Conservation (phyloP, 2,329 filamentous ascomycete species). For the Cercospora sojina region DNA sequence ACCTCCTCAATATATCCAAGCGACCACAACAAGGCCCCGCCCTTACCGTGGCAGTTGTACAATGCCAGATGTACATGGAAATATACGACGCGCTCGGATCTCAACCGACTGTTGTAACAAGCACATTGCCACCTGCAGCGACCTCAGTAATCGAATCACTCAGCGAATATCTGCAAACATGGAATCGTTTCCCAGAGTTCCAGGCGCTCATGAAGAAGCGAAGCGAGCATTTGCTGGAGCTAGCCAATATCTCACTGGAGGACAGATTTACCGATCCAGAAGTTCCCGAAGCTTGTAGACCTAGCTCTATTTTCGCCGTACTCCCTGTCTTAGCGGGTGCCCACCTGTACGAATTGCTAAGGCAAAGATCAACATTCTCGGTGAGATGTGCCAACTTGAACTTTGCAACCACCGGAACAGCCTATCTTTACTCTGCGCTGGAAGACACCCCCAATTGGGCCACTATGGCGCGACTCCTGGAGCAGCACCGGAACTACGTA, state of each 20-base stretch:
- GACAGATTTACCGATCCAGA: not conserved
- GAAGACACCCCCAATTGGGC: not conserved
- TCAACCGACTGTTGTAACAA: too few species aligned
- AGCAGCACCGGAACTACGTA: not conserved
- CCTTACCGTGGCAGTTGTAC: too few species aligned
- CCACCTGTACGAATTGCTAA: not conserved
- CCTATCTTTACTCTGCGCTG: not conserved
- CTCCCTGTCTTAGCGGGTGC: not conserved
- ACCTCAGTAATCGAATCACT: too few species aligned
- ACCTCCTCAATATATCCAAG: too few species aligned
- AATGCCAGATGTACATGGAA: too few species aligned
- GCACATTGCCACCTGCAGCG: too few species aligned
- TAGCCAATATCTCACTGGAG: not conserved
- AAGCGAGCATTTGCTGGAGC: not conserved
- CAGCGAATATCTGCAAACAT: too few species aligned
- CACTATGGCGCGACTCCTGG: not conserved
- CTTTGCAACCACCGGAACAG: not conserved
- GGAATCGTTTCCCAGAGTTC: too few species aligned
- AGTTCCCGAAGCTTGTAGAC: not conserved
- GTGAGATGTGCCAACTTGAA: not conserved
- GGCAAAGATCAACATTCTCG: not conserved
- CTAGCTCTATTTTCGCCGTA: not conserved
- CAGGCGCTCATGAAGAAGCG: too few species aligned
- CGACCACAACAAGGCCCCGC: too few species aligned
- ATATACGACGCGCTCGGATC: too few species aligned